Evolutionary conservation across 2,329 filamentous ascomycete genomes (phyloP).

Genomic region (Onygenales sp.): DNA sequence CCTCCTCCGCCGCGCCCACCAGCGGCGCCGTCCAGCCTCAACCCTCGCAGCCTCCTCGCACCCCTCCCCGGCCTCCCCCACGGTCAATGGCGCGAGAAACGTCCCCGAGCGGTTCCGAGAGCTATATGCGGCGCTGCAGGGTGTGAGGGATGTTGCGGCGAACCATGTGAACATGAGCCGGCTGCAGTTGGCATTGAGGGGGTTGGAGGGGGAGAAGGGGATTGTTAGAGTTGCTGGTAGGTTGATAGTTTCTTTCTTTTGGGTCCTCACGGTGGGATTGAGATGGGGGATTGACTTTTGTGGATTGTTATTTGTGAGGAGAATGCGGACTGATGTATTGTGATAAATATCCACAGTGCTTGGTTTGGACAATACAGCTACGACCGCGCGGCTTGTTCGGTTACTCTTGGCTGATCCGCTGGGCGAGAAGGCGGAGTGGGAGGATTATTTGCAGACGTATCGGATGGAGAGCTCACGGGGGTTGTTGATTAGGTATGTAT

Average conservation of each 20-base stretch:
- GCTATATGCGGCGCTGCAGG: conserved; percentile 44
- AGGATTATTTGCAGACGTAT: conserved; percentile 46
- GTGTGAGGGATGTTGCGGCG: conserved; percentile 43
- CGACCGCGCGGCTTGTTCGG: conserved; percentile 53
- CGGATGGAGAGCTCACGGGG: conserved; percentile 44
- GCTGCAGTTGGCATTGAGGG: conserved; percentile 49
- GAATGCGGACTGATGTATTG: background rate
- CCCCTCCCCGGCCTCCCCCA: conserved; percentile 39
- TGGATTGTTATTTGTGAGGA: background rate
- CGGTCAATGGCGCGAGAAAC: conserved; percentile 44
- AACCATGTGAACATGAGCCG: conserved; percentile 50
- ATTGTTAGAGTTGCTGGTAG: conserved; percentile 47
- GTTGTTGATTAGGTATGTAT: conserved; percentile 51
- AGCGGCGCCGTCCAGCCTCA: conserved; percentile 15
- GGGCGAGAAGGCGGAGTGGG: conserved; percentile 54
- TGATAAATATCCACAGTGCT: conserved; percentile 30
- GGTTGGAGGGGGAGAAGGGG: conserved; percentile 45
- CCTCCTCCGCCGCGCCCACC: conserved; percentile 5
- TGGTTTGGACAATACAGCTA: conserved; percentile 39
- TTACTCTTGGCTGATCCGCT: conserved; percentile 64
- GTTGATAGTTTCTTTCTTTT: conserved; percentile 9
- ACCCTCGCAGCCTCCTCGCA: conserved; percentile 37
- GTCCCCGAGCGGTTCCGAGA: conserved; percentile 44
- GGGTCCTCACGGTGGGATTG: background rate
- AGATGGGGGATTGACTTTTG: background rate